phyloP scores from a whole-genome alignment of 371 early-diverging fungal species.

The Mortierella sp. region DNA sequence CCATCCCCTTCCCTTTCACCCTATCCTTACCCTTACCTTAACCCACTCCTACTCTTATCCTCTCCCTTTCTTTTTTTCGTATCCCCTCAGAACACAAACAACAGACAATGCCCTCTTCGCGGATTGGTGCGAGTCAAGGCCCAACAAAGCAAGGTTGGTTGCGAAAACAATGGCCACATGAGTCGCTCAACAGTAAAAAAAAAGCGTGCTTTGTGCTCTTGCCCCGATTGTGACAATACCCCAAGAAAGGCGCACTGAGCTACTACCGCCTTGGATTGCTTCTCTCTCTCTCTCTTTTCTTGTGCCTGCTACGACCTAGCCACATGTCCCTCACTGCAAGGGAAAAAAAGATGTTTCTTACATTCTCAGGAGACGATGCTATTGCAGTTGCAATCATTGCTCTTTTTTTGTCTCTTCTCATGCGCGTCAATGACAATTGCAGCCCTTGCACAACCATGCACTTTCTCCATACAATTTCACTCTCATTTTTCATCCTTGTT shows the following conservation, averaged over 20 bases:
- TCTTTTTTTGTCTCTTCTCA: neutral
- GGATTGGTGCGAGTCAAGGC: neutral
- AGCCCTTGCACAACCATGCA: neutral
- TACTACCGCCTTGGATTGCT: neutral
- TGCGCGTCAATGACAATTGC: neutral
- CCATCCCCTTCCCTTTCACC: neutral
- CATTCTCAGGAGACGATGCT: neutral
- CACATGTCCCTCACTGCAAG: neutral
- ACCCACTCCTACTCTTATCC: neutral
- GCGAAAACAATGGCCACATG: neutral
- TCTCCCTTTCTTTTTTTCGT: neutral
- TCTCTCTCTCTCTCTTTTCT: neutral
- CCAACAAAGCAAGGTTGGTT: slow-evolving; percentile 1
- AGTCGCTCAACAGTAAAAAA: neutral
- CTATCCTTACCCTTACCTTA: neutral
- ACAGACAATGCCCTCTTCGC: neutral
- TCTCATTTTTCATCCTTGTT: neutral
- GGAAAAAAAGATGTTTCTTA: neutral
- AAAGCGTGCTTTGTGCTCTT: neutral
- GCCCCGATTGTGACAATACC: neutral
- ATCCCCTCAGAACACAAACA: neutral
- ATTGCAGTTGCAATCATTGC: neutral
- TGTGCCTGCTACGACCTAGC: neutral
- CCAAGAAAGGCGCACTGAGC: neutral
- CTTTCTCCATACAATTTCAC: neutral